phyloP scores from a whole-genome alignment of 345 rosid genomes.

The Laguncularia racemosa region DNA sequence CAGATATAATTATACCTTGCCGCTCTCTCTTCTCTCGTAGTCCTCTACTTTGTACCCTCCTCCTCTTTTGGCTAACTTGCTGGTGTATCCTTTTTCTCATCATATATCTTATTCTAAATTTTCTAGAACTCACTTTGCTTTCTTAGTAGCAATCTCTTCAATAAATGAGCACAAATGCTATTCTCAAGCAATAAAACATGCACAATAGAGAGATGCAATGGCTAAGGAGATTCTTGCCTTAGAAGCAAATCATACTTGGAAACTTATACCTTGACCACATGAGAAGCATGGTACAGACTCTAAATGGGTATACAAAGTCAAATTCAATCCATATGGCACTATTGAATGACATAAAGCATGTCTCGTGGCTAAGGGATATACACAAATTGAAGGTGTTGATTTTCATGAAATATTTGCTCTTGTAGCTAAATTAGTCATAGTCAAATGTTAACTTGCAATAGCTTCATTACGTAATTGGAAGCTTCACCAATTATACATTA shows the following conservation, averaged over 20 bases:
- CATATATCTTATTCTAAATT: neutral
- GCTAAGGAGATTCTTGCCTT: neutral
- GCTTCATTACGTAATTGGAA: no score
- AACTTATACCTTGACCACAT: neutral
- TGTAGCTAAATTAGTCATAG: neutral
- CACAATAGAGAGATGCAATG: neutral
- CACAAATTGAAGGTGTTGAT: constrained; percentile 1
- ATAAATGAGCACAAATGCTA: constrained; percentile 1
- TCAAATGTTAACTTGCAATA: no score
- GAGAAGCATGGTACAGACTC: neutral
- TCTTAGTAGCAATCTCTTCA: neutral
- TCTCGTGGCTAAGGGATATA: neutral
- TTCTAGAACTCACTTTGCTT: neutral
- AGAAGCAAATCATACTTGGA: neutral
- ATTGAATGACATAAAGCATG: neutral
- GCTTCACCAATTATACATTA: no score
- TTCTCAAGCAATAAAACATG: neutral
- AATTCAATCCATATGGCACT: neutral
- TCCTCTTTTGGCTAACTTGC: neutral
- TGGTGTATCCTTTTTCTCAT: neutral
- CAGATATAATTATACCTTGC: neutral
- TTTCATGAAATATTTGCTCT: constrained; percentile 5
- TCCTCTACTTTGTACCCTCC: neutral
- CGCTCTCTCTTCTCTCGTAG: neutral
- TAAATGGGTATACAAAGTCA: constrained; percentile 8